Evolutionary conservation across 1,139 yeast species (phyloP).

Genomic region (Candida albicans): DNA sequence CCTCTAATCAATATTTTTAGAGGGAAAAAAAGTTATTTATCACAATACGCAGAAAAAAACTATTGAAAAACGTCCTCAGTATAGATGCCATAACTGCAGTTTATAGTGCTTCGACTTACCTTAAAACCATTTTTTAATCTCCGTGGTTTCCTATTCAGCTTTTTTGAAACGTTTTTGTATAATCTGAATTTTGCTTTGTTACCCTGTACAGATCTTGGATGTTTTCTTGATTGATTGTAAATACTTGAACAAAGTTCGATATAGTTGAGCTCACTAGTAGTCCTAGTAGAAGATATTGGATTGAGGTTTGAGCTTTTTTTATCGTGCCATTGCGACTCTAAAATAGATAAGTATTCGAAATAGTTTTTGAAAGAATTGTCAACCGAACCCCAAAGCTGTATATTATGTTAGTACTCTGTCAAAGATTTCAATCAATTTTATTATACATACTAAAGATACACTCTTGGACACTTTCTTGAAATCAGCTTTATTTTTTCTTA

Average conservation of each 20-base stretch:
- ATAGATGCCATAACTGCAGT: conserved; percentile 11
- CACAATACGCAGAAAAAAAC: neutral
- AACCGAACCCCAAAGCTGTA: conserved; percentile 24
- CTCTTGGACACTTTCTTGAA: conserved; percentile 18
- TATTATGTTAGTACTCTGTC: conserved; percentile 10
- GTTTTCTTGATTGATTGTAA: neutral
- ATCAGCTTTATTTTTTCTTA: conserved; percentile 11
- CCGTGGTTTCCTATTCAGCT: neutral
- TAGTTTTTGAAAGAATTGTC: conserved; percentile 17
- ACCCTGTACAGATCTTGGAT: neutral
- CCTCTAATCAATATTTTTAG: neutral
- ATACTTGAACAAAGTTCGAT: conserved; percentile 2
- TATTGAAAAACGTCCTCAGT: conserved; percentile 16
- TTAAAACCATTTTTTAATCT: conserved; percentile 5
- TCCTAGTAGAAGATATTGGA: neutral
- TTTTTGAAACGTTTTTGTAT: neutral
- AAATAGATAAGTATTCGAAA: conserved; percentile 21
- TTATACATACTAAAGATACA: conserved; percentile 21
- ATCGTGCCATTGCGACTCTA: conserved; percentile 20
- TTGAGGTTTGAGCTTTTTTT: conserved; percentile 15
- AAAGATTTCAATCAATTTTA: neutral
- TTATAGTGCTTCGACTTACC: conserved; percentile 4
- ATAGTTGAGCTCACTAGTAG: neutral
- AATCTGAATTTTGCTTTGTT: conserved; percentile 11
- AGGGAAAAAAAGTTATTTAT: neutral